Evolutionary conservation across 345 rosid genomes (phyloP).

Genomic region (Citrus australasica): DNA sequence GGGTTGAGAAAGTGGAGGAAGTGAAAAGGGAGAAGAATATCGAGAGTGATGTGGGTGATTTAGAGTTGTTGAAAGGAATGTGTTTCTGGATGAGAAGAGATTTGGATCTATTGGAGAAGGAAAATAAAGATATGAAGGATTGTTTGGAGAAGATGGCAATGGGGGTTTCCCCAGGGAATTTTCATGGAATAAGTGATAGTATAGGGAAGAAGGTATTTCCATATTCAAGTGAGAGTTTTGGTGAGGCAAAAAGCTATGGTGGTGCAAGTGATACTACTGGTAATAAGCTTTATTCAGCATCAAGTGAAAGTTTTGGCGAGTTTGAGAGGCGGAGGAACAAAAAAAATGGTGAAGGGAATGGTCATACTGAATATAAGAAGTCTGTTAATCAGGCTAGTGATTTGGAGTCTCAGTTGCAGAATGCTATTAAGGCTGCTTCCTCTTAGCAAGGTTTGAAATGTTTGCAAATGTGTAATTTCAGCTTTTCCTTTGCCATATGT

Average conservation of each 20-base stretch:
- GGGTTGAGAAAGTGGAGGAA: slow-evolving; percentile 35
- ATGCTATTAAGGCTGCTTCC: slow-evolving; percentile 56
- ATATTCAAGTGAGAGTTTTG: slow-evolving; percentile 20
- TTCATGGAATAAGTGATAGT: slow-evolving; percentile 11
- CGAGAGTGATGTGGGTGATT: slow-evolving; percentile 29
- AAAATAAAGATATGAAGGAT: slow-evolving; percentile 49
- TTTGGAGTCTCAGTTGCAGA: slow-evolving; percentile 54
- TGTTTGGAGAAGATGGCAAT: slow-evolving; percentile 41
- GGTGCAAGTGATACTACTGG: slow-evolving; percentile 20
- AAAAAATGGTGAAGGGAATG: slow-evolving; percentile 29
- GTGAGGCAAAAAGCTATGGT: slow-evolving; percentile 16
- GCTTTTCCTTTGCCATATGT: background rate
- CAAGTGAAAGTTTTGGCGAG: slow-evolving; percentile 27
- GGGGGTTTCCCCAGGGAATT: slow-evolving; percentile 21
- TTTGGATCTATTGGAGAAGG: slow-evolving; percentile 47
- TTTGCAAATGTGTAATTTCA: background rate
- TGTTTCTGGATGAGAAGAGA: slow-evolving; percentile 54
- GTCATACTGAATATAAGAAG: slow-evolving; percentile 26
- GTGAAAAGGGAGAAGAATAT: slow-evolving; percentile 9
- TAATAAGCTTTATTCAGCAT: slow-evolving; percentile 21
- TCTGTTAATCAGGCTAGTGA: slow-evolving; percentile 27
- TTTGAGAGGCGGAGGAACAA: slow-evolving; percentile 36
- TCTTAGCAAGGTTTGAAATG: slow-evolving; percentile 22
- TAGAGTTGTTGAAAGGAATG: slow-evolving; percentile 48
- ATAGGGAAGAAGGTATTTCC: slow-evolving; percentile 26